Evolutionary conservation across 345 rosid genomes (phyloP), one percentile per base, ranked within the genome.

Genomic region (Citrus hindsii): DNA sequence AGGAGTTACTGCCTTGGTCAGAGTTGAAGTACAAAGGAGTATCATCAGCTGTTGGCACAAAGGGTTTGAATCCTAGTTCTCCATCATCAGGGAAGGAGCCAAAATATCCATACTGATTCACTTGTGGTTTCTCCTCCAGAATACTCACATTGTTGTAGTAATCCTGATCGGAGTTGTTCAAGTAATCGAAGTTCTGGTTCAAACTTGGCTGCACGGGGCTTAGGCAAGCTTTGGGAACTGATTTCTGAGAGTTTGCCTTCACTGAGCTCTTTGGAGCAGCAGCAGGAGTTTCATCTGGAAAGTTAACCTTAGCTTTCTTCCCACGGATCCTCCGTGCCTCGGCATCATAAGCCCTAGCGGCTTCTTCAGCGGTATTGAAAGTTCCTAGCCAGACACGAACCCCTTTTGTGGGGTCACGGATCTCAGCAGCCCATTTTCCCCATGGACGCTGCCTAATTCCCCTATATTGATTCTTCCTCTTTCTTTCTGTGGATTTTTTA

Each of bases 351-450:
- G n/a, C n/a, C n/a, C n/a, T n/a, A n/a, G 97, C 97, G 81, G 99
- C 99, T 86, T 93, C 99, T 78, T 95, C 98, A 22, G 98, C 98
- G 9, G 98, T 95, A 76, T 92, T 93, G 77, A 95, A 95, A 37
- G 99, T 95, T 71, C 99, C 98, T 10, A 95, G 89, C 98, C 99
- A 95, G 71, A 95, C 94, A 55, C 98, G 92, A 6, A 92, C 95
- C 65, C 98, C 98, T 83, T 95, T 90, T 60, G 86, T 89, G 19
- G 98, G 99, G 74, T 95, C 99, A 82, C 99, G 96, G 35, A 93
- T 95, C 89, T 95, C 98, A 77, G 98, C 98, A 56, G 98, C 98
- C 98, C 98, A 95, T 83, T 93, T 95, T 0, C 98, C 98, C 98
- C 98, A 95, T 42, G 98, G 98, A 9, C 98, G 98, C 80, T 93